Percentiles rank a stretch among this genome's conserved stretches.
Evolutionary conservation across 164 flowering plant genomes (phyloP).

Genomic region (Cinnamomum chago): DNA sequence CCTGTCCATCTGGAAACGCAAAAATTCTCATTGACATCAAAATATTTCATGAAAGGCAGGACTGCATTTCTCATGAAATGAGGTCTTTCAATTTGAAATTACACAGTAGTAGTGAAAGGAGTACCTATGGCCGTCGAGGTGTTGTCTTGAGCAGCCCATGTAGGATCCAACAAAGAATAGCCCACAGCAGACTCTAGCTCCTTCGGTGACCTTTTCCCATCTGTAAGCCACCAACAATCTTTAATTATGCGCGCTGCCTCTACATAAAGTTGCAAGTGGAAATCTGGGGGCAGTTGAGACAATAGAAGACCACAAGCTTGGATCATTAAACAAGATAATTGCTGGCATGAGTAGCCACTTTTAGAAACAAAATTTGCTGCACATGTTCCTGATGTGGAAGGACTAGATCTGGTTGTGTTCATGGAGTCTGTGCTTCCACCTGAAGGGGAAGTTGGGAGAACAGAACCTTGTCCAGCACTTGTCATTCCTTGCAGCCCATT

Average conservation of each 20-base stretch:
- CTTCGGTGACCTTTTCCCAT: conserved; percentile 62
- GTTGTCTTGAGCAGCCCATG: conserved; percentile 98
- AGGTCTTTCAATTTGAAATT: not conserved
- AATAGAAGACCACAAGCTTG: conserved; percentile 96
- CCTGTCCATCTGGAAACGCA: not conserved
- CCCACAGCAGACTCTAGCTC: conserved; percentile 94
- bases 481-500: conserved; percentile 64
- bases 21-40: not conserved
- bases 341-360: conserved; percentile 90
- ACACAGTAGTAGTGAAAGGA: conserved; percentile 2
- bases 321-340: conserved; percentile 83
- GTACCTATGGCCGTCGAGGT: conserved; percentile 97
- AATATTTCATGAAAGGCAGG: not conserved
- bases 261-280: conserved; percentile 75
- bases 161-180: conserved; percentile 90
- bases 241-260: conserved; percentile 84
- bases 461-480: conserved; percentile 58
- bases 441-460: conserved; percentile 89
- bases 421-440: conserved; percentile 95
- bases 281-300: conserved; percentile 94
- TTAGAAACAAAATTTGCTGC: conserved; percentile 72
- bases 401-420: conserved; percentile 62
- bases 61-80: not conserved
- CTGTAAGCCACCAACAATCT: conserved; percentile 94
- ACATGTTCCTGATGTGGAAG: conserved; percentile 64